These are phyloP conservation scores for Favolaschia claudopus DNA, from an alignment of 768 basidiomycete species.

Conservation along the genomic window DNA sequence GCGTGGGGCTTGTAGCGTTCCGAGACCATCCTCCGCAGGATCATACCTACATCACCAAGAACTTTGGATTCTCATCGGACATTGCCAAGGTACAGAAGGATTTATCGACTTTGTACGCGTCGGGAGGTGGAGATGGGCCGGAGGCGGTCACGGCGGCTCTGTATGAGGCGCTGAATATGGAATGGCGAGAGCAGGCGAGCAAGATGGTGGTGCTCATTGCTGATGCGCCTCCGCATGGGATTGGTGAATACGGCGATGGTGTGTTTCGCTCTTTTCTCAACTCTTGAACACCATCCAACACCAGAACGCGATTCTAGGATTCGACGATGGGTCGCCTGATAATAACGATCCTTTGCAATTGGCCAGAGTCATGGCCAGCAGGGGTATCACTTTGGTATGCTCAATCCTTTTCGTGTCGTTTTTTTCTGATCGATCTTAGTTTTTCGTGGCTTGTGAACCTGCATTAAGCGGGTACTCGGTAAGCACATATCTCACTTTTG, in stretches of 20 bases:
- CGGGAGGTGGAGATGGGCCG: slow-evolving; percentile 90
- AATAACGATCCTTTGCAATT: slow-evolving; percentile 89
- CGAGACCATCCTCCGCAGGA: slow-evolving; percentile 98
- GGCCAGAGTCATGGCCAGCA: slow-evolving; percentile 87
- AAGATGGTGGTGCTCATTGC: slow-evolving; percentile 98
- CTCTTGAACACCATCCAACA: slow-evolving; percentile 17
- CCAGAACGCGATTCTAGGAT: slow-evolving; percentile 58
- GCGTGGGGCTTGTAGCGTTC: slow-evolving; percentile 93
- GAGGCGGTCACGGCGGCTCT: slow-evolving; percentile 96
- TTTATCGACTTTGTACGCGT: slow-evolving; percentile 84
- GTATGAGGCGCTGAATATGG: slow-evolving; percentile 85
- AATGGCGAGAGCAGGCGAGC: slow-evolving; percentile 87
- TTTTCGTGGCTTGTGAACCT: slow-evolving; percentile 99
- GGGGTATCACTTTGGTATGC: slow-evolving; percentile 86
- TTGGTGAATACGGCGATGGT: slow-evolving; percentile 98
- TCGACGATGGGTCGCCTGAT: slow-evolving; percentile 94
- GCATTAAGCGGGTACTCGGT: slow-evolving; percentile 93
- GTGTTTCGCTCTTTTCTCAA: slow-evolving; percentile 30
- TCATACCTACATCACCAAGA: slow-evolving; percentile 92
- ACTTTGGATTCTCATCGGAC: slow-evolving; percentile 94
- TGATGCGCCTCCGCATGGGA: slow-evolving; percentile 97
- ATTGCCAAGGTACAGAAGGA: slow-evolving; percentile 87
- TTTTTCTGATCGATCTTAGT: slow-evolving; percentile 54
- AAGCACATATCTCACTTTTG: slow-evolving; percentile 36
- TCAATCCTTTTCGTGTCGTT: slow-evolving; percentile 5